Percentiles rank a stretch among this genome's conserved stretches.
Evolutionary conservation across 495 filamentous ascomycete genomes (phyloP).

Genomic region (Pseudotulostoma volvatum): DNA sequence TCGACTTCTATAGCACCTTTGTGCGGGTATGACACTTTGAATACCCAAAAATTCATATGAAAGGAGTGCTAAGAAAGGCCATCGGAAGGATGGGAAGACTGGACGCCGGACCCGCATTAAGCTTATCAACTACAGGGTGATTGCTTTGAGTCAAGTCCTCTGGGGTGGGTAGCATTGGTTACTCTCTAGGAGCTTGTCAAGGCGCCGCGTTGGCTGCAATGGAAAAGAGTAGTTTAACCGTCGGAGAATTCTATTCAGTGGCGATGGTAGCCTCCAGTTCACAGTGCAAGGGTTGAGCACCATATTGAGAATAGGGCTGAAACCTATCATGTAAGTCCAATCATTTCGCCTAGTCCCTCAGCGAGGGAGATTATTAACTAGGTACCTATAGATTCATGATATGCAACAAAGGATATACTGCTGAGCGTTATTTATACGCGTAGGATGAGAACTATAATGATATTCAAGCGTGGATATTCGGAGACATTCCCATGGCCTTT

Average conservation of each 20-base stretch:
- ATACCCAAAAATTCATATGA: slow-evolving; percentile 74
- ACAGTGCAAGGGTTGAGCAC: slow-evolving; percentile 77
- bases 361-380: neutral
- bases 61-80: slow-evolving; percentile 63
- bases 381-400: slow-evolving; percentile 35
- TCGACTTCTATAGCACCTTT: slow-evolving; percentile 73
- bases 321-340: slow-evolving; percentile 60
- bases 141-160: slow-evolving; percentile 65
- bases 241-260: slow-evolving; percentile 69
- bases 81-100: slow-evolving; percentile 43
- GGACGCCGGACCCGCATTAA: slow-evolving; percentile 23
- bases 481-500: slow-evolving; percentile 49
- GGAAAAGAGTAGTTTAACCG: slow-evolving; percentile 40
- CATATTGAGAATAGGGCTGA: slow-evolving; percentile 61
- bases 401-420: slow-evolving; percentile 42
- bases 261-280: slow-evolving; percentile 75
- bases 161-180: slow-evolving; percentile 87
- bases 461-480: slow-evolving; percentile 56
- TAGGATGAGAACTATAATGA: slow-evolving; percentile 71
- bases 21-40: slow-evolving; percentile 63
- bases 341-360: no score
- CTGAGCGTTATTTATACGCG: slow-evolving; percentile 38
- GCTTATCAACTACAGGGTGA: slow-evolving; percentile 43
- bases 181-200: slow-evolving; percentile 62
- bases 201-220: slow-evolving; percentile 57